phyloP scores from a whole-genome alignment of 2,329 filamentous ascomycete genomes.

The Stagonosporopsis rhizophila region DNA sequence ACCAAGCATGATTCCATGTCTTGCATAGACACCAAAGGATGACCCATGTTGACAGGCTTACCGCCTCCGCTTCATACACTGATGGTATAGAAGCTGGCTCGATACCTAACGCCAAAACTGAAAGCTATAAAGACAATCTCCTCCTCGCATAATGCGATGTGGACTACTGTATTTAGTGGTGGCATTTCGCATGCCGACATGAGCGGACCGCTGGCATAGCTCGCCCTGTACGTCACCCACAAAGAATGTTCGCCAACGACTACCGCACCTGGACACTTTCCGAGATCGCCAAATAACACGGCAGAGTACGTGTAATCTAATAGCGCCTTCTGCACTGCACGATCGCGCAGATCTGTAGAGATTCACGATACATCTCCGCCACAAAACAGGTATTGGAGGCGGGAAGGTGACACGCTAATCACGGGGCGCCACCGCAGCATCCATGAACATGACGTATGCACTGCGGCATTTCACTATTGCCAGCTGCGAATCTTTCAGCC shows the following conservation, averaged over 20 bases:
- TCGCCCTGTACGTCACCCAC: slow-evolving; percentile 2
- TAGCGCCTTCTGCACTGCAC: not conserved
- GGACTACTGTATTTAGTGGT: no score
- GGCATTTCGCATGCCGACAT: not conserved
- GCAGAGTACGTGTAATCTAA: slow-evolving; percentile 1
- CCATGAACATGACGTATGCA: slow-evolving; percentile 19
- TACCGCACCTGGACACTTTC: not conserved
- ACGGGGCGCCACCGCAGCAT: slow-evolving; percentile 11
- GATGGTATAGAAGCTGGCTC: no score
- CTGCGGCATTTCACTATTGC: slow-evolving; percentile 2
- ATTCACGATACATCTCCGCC: not conserved
- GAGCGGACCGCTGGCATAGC: not conserved
- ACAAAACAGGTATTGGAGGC: slow-evolving; percentile 19
- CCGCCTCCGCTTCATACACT: no score
- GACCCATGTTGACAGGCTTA: no score
- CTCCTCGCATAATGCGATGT: no score
- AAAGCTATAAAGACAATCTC: no score
- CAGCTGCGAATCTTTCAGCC: slow-evolving; percentile 5
- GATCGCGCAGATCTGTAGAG: slow-evolving; percentile 12
- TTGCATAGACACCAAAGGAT: no score
- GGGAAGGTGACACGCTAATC: slow-evolving; percentile 9
- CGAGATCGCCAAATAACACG: not conserved
- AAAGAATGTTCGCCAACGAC: not conserved
- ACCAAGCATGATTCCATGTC: no score
- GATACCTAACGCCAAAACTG: no score